Percentiles rank a stretch among this genome's conserved stretches.
These are phyloP conservation scores for Diplodia scrobiculata DNA, from an alignment of 2,329 filamentous ascomycete species.

Conservation along the genomic window DNA sequence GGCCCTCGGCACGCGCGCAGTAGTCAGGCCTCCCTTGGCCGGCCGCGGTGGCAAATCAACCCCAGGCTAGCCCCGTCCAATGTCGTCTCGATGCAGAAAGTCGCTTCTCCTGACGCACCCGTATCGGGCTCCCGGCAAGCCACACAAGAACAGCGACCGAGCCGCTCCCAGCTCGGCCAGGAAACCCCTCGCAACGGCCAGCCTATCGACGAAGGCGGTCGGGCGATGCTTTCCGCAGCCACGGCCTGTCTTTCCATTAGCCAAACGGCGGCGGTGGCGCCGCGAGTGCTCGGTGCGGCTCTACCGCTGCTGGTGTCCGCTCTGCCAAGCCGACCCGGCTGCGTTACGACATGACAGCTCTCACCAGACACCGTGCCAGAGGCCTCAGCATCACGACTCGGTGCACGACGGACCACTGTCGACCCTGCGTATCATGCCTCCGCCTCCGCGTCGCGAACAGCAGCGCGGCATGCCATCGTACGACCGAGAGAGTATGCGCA, in stretches of 20 bases:
- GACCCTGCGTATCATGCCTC: neutral
- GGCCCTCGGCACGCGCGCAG: neutral
- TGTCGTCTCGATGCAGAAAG: slow-evolving; percentile 20
- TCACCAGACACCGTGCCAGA: neutral
- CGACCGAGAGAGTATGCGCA: slow-evolving; percentile 2
- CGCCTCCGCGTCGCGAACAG: neutral
- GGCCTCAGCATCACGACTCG: neutral
- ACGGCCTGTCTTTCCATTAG: neutral
- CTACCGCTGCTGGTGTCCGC: slow-evolving; percentile 21
- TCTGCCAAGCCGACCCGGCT: slow-evolving; percentile 10
- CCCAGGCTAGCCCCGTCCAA: slow-evolving; percentile 2
- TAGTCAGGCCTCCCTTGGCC: slow-evolving; percentile 17
- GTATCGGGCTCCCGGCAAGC: slow-evolving; percentile 22
- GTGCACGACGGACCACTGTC: neutral
- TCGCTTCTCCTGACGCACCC: slow-evolving; percentile 21
- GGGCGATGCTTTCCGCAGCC: slow-evolving; percentile 1
- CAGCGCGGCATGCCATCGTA: slow-evolving; percentile 8
- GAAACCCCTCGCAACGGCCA: slow-evolving; percentile 23
- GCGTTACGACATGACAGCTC: slow-evolving; percentile 10
- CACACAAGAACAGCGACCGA: slow-evolving; percentile 13
- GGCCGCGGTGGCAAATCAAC: slow-evolving; percentile 17
- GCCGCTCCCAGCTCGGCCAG: slow-evolving; percentile 20
- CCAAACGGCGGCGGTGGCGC: slow-evolving; percentile 22
- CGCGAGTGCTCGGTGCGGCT: slow-evolving; percentile 16
- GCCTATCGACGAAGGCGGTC: slow-evolving; percentile 20